phyloP scores from a whole-genome alignment of 306 rosid genomes.

The Vigna nakashimae region DNA sequence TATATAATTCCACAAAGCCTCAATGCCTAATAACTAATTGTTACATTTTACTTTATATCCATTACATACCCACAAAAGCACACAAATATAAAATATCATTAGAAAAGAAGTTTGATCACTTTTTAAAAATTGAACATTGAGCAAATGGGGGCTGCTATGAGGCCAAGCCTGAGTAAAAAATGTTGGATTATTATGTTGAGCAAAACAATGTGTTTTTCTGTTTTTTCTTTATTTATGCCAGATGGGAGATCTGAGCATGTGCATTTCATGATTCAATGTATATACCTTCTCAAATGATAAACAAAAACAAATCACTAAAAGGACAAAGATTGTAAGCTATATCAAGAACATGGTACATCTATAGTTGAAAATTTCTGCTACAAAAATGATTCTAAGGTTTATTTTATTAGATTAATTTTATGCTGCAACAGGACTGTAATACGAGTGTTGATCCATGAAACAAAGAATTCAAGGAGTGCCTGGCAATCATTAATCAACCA shows the following conservation, averaged over 20 bases:
- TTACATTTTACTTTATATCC: too few relatives aligned
- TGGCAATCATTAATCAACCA: neutral
- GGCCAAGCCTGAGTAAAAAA: too few relatives aligned
- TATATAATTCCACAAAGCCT: too few relatives aligned
- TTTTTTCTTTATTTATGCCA: neutral
- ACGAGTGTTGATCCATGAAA: neutral
- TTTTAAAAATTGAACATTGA: too few relatives aligned
- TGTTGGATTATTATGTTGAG: too few relatives aligned
- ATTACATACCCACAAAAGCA: too few relatives aligned
- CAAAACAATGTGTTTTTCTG: neutral
- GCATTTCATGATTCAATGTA: neutral
- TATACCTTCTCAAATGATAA: neutral
- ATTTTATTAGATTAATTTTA: neutral
- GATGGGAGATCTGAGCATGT: neutral
- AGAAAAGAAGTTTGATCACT: too few relatives aligned
- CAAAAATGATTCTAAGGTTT: neutral
- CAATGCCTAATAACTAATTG: too few relatives aligned
- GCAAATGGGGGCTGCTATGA: too few relatives aligned
- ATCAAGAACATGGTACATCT: neutral
- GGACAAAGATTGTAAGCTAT: neutral
- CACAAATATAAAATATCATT: too few relatives aligned
- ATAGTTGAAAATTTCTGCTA: neutral
- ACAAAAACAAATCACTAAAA: neutral
- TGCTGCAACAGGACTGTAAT: neutral
- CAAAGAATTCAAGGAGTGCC: neutral